A percentile compares a stretch with the other conserved stretches of the same genome.
Conservation (phyloP, 768 basidiomycete species). For the Aureoboletus auriporus region DNA sequence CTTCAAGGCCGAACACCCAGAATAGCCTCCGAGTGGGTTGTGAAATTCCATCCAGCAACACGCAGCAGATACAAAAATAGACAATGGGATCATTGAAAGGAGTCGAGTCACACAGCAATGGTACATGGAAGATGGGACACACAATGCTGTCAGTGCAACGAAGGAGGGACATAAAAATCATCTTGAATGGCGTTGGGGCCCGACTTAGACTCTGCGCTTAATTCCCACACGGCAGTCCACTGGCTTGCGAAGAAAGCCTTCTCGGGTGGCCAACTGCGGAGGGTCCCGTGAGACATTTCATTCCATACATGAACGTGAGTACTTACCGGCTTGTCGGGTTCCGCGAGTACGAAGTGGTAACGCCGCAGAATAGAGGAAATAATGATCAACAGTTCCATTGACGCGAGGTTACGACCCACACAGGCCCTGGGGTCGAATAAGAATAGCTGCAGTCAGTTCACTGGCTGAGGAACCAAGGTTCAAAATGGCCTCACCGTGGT, state of each 20-base stretch:
- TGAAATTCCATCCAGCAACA: background rate
- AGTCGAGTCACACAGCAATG: too few relatives aligned
- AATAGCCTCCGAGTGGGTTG: slow-evolving; percentile 1
- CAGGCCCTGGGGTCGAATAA: slow-evolving; percentile 51
- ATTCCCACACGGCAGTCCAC: slow-evolving; percentile 69
- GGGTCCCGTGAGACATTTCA: slow-evolving; percentile 1
- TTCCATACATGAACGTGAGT: background rate
- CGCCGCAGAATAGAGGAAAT: slow-evolving; percentile 74
- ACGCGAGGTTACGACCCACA: slow-evolving; percentile 80
- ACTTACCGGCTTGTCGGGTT: slow-evolving; percentile 53
- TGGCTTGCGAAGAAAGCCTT: slow-evolving; percentile 89
- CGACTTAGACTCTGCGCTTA: slow-evolving; percentile 43
- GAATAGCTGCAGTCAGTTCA: slow-evolving; percentile 3
- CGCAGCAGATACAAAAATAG: slow-evolving; percentile 17
- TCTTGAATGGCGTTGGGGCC: too few relatives aligned
- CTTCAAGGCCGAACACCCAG: slow-evolving; percentile 5
- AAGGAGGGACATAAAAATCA: background rate
- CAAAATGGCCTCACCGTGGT: slow-evolving; percentile 48
- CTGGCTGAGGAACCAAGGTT: background rate
- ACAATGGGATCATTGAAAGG: too few relatives aligned
- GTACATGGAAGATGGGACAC: background rate
- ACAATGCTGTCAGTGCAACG: background rate
- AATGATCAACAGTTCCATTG: slow-evolving; percentile 76
- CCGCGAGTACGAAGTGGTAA: slow-evolving; percentile 68
- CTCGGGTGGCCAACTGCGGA: slow-evolving; percentile 61